Conservation (phyloP, 2,329 filamentous ascomycete species). For the Hirsutella minnesotensis region DNA sequence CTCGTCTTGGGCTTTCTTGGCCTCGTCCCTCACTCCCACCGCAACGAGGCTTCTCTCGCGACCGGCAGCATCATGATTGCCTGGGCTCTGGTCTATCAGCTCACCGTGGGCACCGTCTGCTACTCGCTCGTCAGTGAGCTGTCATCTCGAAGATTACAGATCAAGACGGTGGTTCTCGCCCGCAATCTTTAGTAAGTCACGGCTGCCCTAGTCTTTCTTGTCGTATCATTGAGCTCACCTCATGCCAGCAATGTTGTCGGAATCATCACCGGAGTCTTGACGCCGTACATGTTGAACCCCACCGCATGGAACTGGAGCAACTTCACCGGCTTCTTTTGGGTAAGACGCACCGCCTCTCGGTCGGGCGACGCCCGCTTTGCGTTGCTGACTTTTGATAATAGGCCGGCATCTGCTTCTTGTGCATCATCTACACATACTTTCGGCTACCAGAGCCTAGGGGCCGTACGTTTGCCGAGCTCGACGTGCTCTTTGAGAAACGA, state of each 20-base stretch:
- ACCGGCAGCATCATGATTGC: slow-evolving; percentile 78
- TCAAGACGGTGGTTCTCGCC: slow-evolving; percentile 83
- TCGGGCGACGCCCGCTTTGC: background rate
- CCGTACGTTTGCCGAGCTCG: slow-evolving; percentile 75
- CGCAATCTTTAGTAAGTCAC: slow-evolving; percentile 56
- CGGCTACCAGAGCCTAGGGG: slow-evolving; percentile 60
- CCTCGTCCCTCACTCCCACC: slow-evolving; percentile 51
- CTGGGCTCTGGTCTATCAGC: slow-evolving; percentile 75
- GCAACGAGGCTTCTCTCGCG: slow-evolving; percentile 53
- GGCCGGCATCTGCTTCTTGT: slow-evolving; percentile 67
- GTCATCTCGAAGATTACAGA: slow-evolving; percentile 70
- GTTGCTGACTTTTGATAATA: slow-evolving; percentile 9
- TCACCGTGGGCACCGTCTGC: slow-evolving; percentile 79
- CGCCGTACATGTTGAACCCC: slow-evolving; percentile 89
- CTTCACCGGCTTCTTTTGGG: slow-evolving; percentile 80
- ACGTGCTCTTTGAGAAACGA: slow-evolving; percentile 67
- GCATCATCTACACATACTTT: slow-evolving; percentile 59
- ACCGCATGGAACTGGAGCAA: slow-evolving; percentile 80
- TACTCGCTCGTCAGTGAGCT: slow-evolving; percentile 83
- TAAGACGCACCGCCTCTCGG: slow-evolving; percentile 15
- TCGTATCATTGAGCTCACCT: background rate
- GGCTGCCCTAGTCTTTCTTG: background rate
- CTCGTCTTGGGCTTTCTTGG: slow-evolving; percentile 77
- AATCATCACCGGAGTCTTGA: slow-evolving; percentile 71
- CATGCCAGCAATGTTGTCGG: slow-evolving; percentile 56